phyloP scores from a whole-genome alignment of 2,329 filamentous ascomycete species.

The Escovopsis sp. region DNA sequence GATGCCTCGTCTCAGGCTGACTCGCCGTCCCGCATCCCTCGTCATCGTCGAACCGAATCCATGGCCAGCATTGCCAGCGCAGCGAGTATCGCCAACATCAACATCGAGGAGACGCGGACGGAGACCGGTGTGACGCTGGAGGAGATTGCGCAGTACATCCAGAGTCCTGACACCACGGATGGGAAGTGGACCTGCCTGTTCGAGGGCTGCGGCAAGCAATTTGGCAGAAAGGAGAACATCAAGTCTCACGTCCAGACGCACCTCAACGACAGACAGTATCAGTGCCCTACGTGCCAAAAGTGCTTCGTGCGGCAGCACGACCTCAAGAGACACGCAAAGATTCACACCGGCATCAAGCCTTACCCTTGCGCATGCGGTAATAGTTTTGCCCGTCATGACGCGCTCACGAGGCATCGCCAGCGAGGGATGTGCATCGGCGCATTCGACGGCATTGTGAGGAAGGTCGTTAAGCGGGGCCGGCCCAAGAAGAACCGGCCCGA shows the following conservation, averaged over 20 bases:
- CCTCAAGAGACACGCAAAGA: conserved; percentile 92
- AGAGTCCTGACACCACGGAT: conserved; percentile 55
- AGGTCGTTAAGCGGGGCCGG: conserved; percentile 46
- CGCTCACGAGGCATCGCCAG: conserved; percentile 84
- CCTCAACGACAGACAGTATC: conserved; percentile 87
- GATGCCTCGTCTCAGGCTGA: conserved; percentile 8
- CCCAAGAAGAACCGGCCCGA: conserved; percentile 48
- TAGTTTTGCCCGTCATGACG: conserved; percentile 88
- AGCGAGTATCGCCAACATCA: conserved; percentile 45
- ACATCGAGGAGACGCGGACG: conserved; percentile 50
- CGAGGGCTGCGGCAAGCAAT: conserved; percentile 70
- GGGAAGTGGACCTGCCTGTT: conserved; percentile 69
- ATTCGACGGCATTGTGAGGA: conserved; percentile 61
- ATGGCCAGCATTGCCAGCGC: conserved; percentile 42
- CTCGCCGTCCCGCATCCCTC: conserved; percentile 12
- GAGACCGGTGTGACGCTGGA: conserved; percentile 80
- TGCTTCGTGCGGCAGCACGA: conserved; percentile 96
- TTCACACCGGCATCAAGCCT: conserved; percentile 90
- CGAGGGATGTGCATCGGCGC: conserved; percentile 93
- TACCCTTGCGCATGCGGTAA: conserved; percentile 92
- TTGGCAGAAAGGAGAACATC: conserved; percentile 97
- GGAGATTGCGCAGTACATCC: conserved; percentile 64
- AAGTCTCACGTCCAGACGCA: conserved; percentile 97
- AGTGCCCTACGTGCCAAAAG: conserved; percentile 85
- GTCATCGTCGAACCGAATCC: conserved; percentile 45